Base-by-base conservation (phyloP, 1,284 basidiomycete species). In the Hemileia vastatrix region DNA sequence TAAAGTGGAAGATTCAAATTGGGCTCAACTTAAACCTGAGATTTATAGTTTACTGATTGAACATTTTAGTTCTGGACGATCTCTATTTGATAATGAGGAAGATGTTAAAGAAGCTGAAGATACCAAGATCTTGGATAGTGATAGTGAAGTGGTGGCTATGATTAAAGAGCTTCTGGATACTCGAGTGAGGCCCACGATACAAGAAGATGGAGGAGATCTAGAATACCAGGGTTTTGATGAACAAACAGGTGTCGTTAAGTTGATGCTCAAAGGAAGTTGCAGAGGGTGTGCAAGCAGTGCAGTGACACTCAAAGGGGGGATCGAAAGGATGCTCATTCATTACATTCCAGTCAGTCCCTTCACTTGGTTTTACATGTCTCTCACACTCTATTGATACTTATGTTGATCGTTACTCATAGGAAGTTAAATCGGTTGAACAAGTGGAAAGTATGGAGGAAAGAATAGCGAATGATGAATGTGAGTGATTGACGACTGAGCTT, bases 151-250 rank as follows among this genome's bases (percentile, higher is more conserved):
- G 23, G 51, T 61, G 36, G 58, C 51, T 3, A 61, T 61, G 52
- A 61, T 61, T 32, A 61, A 61, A 48, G 58, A 61, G 27, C 50
- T 54, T 19, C 40, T 61, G 19, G 58, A 61, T 31, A 61, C 51
- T 15, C 19, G 58, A 33, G 58, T 61, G 4, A 44, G 58, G 48
- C 58, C 58, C 21, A 36, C 58, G 23, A 61, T 61, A 19, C 58
- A 61, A 45, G 78, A 79, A 67, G 79, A 80, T 65, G 79, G 79
- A 43, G 79, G 78, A 11, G 80, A 81, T 72, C 79, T 81, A 63
- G 80, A 81, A 70, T 81, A 79, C 68, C 75, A 76, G 54, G 80
- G 81, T 6, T 81, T 81, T 67, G 70, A 77, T 52, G 58, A 61
- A 54, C 40, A 61, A 24, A 61, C 58, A 6, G 58, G 58, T 32